Base-by-base conservation (phyloP, 1,284 basidiomycete species). In the Fomitopsis palustris region DNA sequence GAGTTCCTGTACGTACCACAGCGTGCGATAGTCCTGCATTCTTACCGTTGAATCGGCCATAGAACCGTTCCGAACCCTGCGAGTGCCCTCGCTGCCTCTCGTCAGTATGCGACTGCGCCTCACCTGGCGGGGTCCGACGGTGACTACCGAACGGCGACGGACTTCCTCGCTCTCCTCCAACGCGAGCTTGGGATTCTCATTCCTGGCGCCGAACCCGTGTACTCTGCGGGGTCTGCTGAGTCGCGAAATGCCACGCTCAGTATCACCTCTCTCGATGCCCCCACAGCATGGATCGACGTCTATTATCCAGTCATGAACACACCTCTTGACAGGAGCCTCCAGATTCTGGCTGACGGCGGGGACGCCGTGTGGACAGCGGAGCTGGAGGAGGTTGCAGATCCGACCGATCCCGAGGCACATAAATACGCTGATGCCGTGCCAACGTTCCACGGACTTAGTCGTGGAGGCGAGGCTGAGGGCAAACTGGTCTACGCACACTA, bases 251-350 rank as follows among this genome's bases (percentile, higher is more conserved):
- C 88, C 2, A 92, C 88, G 3, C 78, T 89, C 14, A 72, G 72
- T 9, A 78, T 85, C 54, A 79, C 82, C 3, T 75, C 72, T 65
- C 72, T 76, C 45, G 72, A 62, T 19, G 70, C 69, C 23, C 86
- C 90, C 0, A 77, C 77, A 4, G 89, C 90, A 33, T 93, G 91
- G 91, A 85, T 93, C 62, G 88, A 92, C 65, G 79, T 81, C 37
- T 95, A 95, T 74, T 94, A 88, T 71, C 93, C 95, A 1, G 77
- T 93, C 35, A 76, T 95, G 76, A 92, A 95, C 72, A 89, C 84
- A 2, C 85, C 90, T 1, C 76, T 88, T 5, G 82, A 87, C 54
- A 81, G 83, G 53, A 80, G 78, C 60, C 70, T 93, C 3, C 78
- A 86, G 60, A 84, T 93, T 38, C 69, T 92, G 23, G 81, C 76